Percentiles rank a stretch among this genome's conserved stretches.
phyloP scores from a whole-genome alignment of 2,329 filamentous ascomycete genomes.

The Colletotrichum sp. region DNA sequence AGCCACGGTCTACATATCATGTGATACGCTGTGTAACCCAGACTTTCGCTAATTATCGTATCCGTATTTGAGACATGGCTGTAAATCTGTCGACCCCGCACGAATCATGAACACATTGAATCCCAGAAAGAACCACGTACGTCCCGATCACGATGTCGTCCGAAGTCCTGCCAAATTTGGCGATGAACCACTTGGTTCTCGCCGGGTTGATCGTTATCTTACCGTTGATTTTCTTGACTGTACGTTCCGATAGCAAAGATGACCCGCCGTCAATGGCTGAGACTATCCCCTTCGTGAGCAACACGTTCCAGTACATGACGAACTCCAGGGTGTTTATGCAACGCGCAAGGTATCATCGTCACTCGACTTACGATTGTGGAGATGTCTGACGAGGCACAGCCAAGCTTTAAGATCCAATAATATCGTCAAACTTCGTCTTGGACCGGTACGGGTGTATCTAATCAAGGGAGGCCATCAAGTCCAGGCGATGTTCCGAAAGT shows the following conservation, averaged over 20 bases:
- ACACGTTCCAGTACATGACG: conserved; percentile 23
- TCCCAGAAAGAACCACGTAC: not conserved
- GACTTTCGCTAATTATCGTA: not conserved
- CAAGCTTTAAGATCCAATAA: not conserved
- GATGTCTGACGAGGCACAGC: not conserved
- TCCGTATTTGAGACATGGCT: not conserved
- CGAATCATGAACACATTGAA: not conserved
- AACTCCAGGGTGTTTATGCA: conserved; percentile 13
- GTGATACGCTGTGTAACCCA: not conserved
- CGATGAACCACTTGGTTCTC: not conserved
- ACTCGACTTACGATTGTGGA: not conserved
- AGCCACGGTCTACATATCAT: not conserved
- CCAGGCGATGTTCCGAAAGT: conserved; percentile 22
- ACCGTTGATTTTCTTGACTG: not conserved
- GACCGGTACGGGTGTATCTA: conserved; percentile 18
- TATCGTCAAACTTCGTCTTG: conserved; percentile 19
- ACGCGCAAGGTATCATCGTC: conserved; percentile 1
- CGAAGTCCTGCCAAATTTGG: not conserved
- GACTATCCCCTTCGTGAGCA: conserved; percentile 22
- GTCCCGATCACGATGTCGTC: not conserved
- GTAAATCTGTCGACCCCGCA: not conserved
- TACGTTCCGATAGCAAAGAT: not conserved
- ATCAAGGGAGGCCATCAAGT: conserved; percentile 16
- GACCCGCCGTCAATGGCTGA: conserved; percentile 13
- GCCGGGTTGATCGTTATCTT: not conserved